Percentiles rank a stretch among this genome's conserved stretches.
These are phyloP conservation scores for Leccinum variicolor DNA, from an alignment of 768 basidiomycete genomes.

Conservation along the genomic window DNA sequence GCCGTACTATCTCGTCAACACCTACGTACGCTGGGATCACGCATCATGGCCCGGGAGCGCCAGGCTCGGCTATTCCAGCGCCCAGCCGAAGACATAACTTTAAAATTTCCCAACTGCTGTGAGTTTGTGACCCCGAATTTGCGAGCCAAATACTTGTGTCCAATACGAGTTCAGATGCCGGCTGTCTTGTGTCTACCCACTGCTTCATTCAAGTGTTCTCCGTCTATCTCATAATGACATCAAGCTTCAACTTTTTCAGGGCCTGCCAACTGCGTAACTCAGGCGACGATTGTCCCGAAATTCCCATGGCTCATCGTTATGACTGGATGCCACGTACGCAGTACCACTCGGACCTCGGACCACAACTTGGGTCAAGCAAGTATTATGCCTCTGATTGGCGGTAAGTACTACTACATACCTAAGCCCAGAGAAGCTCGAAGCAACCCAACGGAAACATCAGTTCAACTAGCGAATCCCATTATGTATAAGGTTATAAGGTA, in stretches of 20 bases:
- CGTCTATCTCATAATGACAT: neutral
- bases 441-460: neutral
- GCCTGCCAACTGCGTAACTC: neutral
- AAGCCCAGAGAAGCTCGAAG: neutral
- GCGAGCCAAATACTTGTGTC: neutral
- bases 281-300: neutral
- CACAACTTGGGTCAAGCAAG: slow-evolving; percentile 1
- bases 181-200: neutral
- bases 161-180: neutral
- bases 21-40: neutral
- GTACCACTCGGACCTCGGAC: neutral
- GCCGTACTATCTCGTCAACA: neutral
- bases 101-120: neutral
- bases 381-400: neutral
- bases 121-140: neutral
- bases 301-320: neutral
- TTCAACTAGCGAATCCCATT: slow-evolving; percentile 14
- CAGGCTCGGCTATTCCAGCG: neutral
- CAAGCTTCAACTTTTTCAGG: neutral
- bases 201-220: neutral
- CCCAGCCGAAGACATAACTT: neutral
- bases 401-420: neutral
- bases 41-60: neutral
- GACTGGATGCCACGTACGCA: neutral
- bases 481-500: slow-evolving; percentile 22